Evolutionary conservation across 169 alveolate genomes (phyloP).

Genomic region (Plasmodium yoelii): DNA sequence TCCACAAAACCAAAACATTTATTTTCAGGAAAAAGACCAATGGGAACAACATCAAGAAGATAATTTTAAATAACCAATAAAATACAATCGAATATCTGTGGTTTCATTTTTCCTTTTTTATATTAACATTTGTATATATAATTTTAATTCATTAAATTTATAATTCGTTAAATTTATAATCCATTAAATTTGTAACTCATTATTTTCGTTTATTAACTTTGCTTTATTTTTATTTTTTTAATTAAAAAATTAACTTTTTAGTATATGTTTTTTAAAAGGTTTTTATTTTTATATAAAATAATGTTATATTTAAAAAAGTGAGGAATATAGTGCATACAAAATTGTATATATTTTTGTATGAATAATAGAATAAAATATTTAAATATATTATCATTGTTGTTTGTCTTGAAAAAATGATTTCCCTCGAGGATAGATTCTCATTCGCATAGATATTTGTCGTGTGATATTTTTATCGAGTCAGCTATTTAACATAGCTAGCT

Average conservation of each 20-base stretch:
- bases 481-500: too few relatives aligned
- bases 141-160: background rate
- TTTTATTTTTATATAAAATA: background rate
- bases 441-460: too few relatives aligned
- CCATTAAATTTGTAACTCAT: background rate
- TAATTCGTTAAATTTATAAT: too few relatives aligned
- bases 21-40: conserved; percentile 97
- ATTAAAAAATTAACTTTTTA: background rate
- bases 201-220: background rate
- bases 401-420: too few relatives aligned
- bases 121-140: background rate
- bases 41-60: conserved; percentile 95
- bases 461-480: too few relatives aligned
- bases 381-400: too few relatives aligned
- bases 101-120: background rate
- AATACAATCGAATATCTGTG: background rate
- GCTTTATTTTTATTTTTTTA: background rate
- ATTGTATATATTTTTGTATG: too few relatives aligned
- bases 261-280: background rate
- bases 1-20: conserved; percentile 95
- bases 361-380: too few relatives aligned
- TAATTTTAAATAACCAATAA: conserved; percentile 75
- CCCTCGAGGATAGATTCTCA: too few relatives aligned
- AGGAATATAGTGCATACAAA: too few relatives aligned
- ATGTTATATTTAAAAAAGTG: background rate